Percentiles rank a stretch among this genome's conserved stretches.
Evolutionary conservation across 345 rosid genomes (phyloP).

Genomic region (Trapa bicornis): DNA sequence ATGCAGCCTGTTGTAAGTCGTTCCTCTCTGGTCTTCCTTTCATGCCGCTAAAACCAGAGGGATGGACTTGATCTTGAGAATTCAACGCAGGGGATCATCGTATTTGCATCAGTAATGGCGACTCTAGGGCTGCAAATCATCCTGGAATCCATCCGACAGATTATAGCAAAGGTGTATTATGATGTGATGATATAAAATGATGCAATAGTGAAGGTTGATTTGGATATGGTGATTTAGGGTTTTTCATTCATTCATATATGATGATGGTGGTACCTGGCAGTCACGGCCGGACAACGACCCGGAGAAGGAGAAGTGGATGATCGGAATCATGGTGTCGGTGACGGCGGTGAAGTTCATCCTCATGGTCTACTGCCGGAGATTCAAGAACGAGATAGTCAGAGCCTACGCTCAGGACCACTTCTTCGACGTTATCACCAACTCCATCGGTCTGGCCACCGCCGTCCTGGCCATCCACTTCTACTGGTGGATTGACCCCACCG

Average conservation of each 20-base stretch:
- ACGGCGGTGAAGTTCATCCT: conserved; percentile 26
- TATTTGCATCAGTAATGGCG: conserved; percentile 32
- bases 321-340: conserved; percentile 23
- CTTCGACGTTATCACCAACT: conserved; percentile 28
- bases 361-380: conserved; percentile 26
- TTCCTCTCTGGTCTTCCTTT: no score
- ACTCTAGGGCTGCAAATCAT: conserved; percentile 31
- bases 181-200: not conserved
- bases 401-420: conserved; percentile 31
- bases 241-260: not conserved
- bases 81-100: conserved; percentile 17
- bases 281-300: conserved; percentile 13
- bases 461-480: conserved; percentile 19
- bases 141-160: conserved; percentile 21
- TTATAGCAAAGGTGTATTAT: conserved; percentile 16
- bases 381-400: conserved; percentile 25
- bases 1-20: conserved; percentile 77
- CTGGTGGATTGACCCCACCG: conserved; percentile 32
- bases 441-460: conserved; percentile 20
- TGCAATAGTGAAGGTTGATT: not conserved
- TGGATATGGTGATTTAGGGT: no score
- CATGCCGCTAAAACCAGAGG: not conserved
- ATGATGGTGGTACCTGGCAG: conserved; percentile 5
- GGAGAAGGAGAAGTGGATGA: conserved; percentile 27
- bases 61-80: not conserved